Evolutionary conservation across 2,329 filamentous ascomycete genomes (phyloP), one percentile per base, ranked within the genome.

Genomic region (Trichoderma oligosporum): DNA sequence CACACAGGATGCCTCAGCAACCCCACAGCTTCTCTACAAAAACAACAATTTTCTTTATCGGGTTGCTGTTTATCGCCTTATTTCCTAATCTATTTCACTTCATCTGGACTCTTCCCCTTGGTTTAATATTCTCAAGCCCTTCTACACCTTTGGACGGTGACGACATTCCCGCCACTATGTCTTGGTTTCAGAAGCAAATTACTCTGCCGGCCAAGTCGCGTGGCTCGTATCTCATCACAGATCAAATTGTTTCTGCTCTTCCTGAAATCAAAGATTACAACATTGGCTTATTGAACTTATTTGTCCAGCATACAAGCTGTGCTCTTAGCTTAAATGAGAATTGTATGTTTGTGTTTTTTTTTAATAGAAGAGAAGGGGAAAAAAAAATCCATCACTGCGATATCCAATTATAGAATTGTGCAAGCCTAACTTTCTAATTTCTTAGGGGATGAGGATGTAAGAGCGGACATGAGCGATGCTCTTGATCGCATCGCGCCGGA

Each of bases 301-400:
- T 97, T 72, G 81, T 97, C 55, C 93, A 99, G 75, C 94, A 99
- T 75, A 99, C 94, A 4, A 91, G 85, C 67, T 96, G 91, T 74
- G 94, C 89, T 11, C 80, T 99, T 53, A 89, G 84, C 60, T 76
- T 99, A 66, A 99, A 99, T 70, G 94, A 99, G 81, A 97, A 97
- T 76, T 87, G 82, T 74, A 61, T 36, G 33, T 36, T 35, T 18
- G 14, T 24, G 8, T 12, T 7, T n/a, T 31, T 8, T 8, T 1
- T 24, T n/a, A n/a, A n/a, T n/a, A n/a, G n/a, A n/a, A n/a, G n/a
- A n/a, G n/a, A n/a, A n/a, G n/a, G n/a, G n/a, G n/a, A n/a, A n/a
- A n/a, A n/a, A n/a, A n/a, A n/a, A n/a, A n/a, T n/a, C n/a, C n/a
- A n/a, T n/a, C n/a, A n/a, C n/a, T n/a, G n/a, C n/a, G n/a, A n/a